Conservation (phyloP, 2,329 filamentous ascomycete species). For the Phaeophleospora eucalypticola region DNA sequence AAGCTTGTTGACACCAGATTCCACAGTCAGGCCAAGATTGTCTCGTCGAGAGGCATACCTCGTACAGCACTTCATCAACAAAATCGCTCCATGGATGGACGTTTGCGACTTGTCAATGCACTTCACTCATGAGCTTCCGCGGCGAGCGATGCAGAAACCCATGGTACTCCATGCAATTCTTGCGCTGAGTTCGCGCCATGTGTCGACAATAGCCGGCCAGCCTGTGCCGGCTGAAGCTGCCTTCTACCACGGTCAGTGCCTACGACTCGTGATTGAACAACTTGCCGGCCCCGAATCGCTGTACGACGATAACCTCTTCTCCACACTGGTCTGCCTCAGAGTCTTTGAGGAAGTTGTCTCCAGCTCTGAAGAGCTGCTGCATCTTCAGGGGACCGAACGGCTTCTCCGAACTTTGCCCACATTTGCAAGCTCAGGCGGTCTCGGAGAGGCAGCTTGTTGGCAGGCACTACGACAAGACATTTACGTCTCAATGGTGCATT, state of each 20-base stretch:
- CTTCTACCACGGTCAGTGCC: constrained; percentile 34
- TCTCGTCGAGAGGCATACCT: constrained; percentile 19
- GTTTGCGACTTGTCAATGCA: constrained; percentile 33
- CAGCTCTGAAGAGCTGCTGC: constrained; percentile 33
- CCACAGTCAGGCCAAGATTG: constrained; percentile 6
- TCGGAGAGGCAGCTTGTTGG: constrained; percentile 42
- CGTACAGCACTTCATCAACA: constrained; percentile 31
- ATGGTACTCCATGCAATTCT: constrained; percentile 34
- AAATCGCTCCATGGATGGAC: constrained; percentile 36
- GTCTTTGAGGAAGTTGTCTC: constrained; percentile 36
- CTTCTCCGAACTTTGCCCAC: constrained; percentile 38
- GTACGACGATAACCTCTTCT: constrained; percentile 33
- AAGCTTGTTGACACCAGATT: constrained; percentile 6
- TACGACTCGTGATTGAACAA: constrained; percentile 34
- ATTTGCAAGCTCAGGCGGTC: constrained; percentile 38
- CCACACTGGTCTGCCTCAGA: constrained; percentile 33
- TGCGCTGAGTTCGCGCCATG: constrained; percentile 35
- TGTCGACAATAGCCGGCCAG: constrained; percentile 25
- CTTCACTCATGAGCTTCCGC: constrained; percentile 32
- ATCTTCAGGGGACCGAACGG: constrained; percentile 38
- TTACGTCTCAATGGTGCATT: constrained; percentile 37
- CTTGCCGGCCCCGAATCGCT: constrained; percentile 25
- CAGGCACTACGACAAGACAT: constrained; percentile 42
- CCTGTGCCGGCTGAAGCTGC: constrained; percentile 28
- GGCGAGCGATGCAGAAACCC: constrained; percentile 30